phyloP scores from a whole-genome alignment of 176 grass and related monocot species.

The Saccharum spontaneum region DNA sequence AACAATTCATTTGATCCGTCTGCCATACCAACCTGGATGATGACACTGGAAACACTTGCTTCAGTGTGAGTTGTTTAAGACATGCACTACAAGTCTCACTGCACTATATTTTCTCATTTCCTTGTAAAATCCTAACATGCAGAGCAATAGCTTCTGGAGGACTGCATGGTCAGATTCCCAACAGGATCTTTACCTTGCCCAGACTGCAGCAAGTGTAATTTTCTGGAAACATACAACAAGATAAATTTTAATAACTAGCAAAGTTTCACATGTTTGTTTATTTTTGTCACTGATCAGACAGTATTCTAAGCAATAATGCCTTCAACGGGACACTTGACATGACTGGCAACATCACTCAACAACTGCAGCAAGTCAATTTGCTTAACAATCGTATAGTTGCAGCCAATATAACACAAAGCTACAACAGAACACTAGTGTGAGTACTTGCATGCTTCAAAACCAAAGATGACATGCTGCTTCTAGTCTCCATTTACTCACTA shows the following conservation, averaged over 20 bases:
- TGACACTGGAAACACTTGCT: conserved; percentile 43
- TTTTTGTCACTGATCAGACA: conserved; percentile 43
- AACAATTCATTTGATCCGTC: conserved; percentile 68
- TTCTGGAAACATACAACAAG: conserved; percentile 27
- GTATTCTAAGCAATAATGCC: conserved; percentile 59
- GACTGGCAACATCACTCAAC: conserved; percentile 42
- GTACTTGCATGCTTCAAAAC: conserved; percentile 18
- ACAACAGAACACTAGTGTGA: conserved; percentile 54
- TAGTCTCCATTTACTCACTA: conserved; percentile 6
- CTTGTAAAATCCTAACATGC: conserved; percentile 36
- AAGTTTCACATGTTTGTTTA: conserved; percentile 23
- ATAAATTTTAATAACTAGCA: not conserved
- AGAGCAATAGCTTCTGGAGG: conserved; percentile 63
- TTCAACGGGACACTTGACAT: conserved; percentile 62
- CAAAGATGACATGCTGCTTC: not conserved
- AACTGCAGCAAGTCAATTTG: conserved; percentile 63
- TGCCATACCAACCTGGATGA: conserved; percentile 60
- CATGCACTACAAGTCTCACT: conserved; percentile 15
- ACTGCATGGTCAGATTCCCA: conserved; percentile 49
- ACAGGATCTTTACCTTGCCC: conserved; percentile 50
- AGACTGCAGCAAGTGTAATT: conserved; percentile 86
- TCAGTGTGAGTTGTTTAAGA: conserved; percentile 65
- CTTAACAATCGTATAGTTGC: conserved; percentile 58
- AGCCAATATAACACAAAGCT: conserved; percentile 32
- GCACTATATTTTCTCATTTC: conserved; percentile 4